These are phyloP conservation scores for Lactarius indigo DNA, from an alignment of 768 basidiomycete species.

Conservation along the genomic window DNA sequence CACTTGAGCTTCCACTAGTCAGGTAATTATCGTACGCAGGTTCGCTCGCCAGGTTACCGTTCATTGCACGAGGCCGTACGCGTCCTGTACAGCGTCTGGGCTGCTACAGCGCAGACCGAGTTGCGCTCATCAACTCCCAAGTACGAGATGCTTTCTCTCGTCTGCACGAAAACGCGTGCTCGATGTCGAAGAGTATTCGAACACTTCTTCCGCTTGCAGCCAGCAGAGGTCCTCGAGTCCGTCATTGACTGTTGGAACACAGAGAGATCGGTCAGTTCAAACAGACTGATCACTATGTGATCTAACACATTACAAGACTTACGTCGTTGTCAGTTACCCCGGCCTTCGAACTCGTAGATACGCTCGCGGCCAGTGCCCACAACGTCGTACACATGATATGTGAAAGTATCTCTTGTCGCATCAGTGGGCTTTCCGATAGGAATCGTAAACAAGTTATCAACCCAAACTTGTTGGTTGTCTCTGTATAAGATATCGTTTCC, in stretches of 20 bases:
- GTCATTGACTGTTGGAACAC: constrained; percentile 80
- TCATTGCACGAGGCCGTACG: constrained; percentile 79
- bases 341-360: constrained; percentile 80
- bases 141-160: constrained; percentile 64
- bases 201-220: constrained; percentile 76
- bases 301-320: constrained; percentile 15
- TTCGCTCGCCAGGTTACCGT: constrained; percentile 69
- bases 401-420: constrained; percentile 69
- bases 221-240: constrained; percentile 79
- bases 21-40: constrained; percentile 36
- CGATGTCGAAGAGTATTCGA: constrained; percentile 81
- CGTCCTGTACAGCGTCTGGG: constrained; percentile 77
- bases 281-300: neutral
- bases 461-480: constrained; percentile 56
- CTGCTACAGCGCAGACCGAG: constrained; percentile 49
- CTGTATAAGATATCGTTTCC: neutral
- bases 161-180: constrained; percentile 60
- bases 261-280: constrained; percentile 43
- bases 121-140: constrained; percentile 47
- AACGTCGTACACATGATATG: constrained; percentile 85
- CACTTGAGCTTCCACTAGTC: constrained; percentile 1
- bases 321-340: constrained; percentile 33
- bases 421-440: constrained; percentile 53
- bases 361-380: constrained; percentile 80
- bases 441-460: constrained; percentile 58